phyloP scores from a whole-genome alignment of 1,139 yeast genomes.

The Debaryomyces nepalensis region DNA sequence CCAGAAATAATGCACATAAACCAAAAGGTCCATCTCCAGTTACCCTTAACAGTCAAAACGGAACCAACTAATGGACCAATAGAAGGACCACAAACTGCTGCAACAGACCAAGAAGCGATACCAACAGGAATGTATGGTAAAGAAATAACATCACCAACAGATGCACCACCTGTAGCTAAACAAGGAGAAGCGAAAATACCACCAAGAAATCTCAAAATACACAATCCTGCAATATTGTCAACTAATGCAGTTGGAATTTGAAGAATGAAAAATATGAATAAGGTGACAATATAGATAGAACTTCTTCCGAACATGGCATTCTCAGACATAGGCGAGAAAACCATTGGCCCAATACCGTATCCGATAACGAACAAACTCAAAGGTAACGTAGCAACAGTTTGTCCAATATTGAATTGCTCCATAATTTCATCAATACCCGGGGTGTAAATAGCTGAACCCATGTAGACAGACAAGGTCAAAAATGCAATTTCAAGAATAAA shows the following conservation, averaged over 20 bases:
- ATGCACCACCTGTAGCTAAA: conserved; percentile 45
- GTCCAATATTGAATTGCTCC: conserved; percentile 47
- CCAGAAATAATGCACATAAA: conserved; percentile 42
- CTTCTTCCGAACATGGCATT: conserved; percentile 56
- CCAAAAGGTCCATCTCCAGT: conserved; percentile 56
- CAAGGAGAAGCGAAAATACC: conserved; percentile 44
- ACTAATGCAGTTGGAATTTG: conserved; percentile 42
- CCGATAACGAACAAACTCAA: conserved; percentile 50
- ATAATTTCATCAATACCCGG: conserved; percentile 40
- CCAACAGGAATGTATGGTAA: conserved; percentile 33
- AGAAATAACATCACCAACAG: conserved; percentile 33
- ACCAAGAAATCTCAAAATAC: conserved; percentile 36
- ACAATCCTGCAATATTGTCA: conserved; percentile 35
- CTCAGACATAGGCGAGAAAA: conserved; percentile 61
- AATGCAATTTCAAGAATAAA: conserved; percentile 27
- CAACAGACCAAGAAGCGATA: conserved; percentile 36
- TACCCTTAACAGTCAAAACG: conserved; percentile 27
- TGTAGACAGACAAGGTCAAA: conserved; percentile 30
- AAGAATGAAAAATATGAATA: conserved; percentile 35
- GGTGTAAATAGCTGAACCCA: conserved; percentile 36
- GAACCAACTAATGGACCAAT: conserved; percentile 41
- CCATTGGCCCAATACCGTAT: conserved; percentile 60
- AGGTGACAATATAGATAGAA: conserved; percentile 34
- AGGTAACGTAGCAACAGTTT: conserved; percentile 51
- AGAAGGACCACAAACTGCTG: conserved; percentile 39